Evolutionary conservation across 768 basidiomycete genomes (phyloP).

Genomic region (Leucocoprinus leucothites): DNA sequence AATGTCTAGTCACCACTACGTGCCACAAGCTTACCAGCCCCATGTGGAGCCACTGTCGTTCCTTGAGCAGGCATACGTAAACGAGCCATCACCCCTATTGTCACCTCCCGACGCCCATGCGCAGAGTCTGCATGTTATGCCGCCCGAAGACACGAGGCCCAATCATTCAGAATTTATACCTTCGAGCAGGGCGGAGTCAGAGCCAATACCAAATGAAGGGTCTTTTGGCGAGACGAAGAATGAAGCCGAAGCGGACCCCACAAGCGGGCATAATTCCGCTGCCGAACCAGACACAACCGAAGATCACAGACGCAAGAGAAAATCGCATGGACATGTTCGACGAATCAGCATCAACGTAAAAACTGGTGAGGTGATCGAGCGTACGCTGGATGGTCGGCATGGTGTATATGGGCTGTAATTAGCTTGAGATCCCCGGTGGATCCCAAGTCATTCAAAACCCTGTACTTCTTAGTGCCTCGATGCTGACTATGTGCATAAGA

Average conservation of each 20-base stretch:
- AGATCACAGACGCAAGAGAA: slow-evolving; percentile 4
- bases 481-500: too few relatives aligned
- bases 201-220: neutral
- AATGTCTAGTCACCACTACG: slow-evolving; percentile 2
- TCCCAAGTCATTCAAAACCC: too few relatives aligned
- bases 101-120: neutral
- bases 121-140: neutral
- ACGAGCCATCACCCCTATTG: neutral
- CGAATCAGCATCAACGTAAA: slow-evolving; percentile 12
- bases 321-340: slow-evolving; percentile 8
- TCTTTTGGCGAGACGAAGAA: neutral
- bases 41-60: neutral
- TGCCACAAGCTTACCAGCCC: slow-evolving; percentile 1
- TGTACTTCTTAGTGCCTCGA: too few relatives aligned
- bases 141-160: neutral
- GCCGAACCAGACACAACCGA: neutral
- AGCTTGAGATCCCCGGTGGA: slow-evolving; percentile 8
- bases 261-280: neutral
- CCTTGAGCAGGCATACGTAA: slow-evolving; percentile 7
- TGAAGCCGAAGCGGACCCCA: neutral
- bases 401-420: slow-evolving; percentile 8
- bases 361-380: slow-evolving; percentile 11
- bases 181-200: neutral
- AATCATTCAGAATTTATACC: neutral
- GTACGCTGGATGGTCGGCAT: slow-evolving; percentile 9